Evolutionary conservation across 2,329 filamentous ascomycete genomes (phyloP).

Genomic region (Epichloe sp.): DNA sequence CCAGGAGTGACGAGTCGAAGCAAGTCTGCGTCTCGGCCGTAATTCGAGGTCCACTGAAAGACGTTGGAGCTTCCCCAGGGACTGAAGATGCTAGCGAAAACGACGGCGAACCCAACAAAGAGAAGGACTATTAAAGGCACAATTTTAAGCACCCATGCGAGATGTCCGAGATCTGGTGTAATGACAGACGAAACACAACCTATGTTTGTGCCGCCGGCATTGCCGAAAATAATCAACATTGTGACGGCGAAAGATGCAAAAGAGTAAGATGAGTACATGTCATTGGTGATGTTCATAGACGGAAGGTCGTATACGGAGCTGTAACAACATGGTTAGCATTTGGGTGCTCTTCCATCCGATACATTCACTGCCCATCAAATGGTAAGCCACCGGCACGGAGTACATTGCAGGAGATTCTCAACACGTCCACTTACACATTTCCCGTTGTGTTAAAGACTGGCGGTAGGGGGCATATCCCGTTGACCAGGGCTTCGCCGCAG

Average conservation of each 20-base stretch:
- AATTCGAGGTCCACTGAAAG: conserved; percentile 97
- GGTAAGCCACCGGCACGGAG: too few relatives aligned
- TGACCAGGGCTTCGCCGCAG: conserved; percentile 47
- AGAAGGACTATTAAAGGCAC: conserved; percentile 68
- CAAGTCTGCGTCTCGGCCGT: conserved; percentile 84
- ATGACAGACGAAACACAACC: conserved; percentile 73
- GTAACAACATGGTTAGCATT: conserved; percentile 1
- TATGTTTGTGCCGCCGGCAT: conserved; percentile 47
- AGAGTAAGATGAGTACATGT: conserved; percentile 70
- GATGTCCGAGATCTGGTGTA: conserved; percentile 65
- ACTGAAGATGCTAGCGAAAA: conserved; percentile 75
- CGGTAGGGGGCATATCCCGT: conserved; percentile 57
- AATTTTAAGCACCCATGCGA: conserved; percentile 59
- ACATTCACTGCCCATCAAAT: too few relatives aligned
- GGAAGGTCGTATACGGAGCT: conserved; percentile 36
- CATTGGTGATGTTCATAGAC: conserved; percentile 58
- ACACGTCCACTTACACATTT: conserved; percentile 4
- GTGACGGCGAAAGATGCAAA: conserved; percentile 72
- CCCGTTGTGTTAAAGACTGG: conserved; percentile 49
- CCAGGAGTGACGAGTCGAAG: conserved; percentile 87
- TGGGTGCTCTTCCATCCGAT: background rate
- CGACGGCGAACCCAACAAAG: conserved; percentile 68
- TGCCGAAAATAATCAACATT: conserved; percentile 63
- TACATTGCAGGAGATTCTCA: background rate
- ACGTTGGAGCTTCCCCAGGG: conserved; percentile 87